Conservation (phyloP, 2,329 filamentous ascomycete species). For the Phoma sp. region DNA sequence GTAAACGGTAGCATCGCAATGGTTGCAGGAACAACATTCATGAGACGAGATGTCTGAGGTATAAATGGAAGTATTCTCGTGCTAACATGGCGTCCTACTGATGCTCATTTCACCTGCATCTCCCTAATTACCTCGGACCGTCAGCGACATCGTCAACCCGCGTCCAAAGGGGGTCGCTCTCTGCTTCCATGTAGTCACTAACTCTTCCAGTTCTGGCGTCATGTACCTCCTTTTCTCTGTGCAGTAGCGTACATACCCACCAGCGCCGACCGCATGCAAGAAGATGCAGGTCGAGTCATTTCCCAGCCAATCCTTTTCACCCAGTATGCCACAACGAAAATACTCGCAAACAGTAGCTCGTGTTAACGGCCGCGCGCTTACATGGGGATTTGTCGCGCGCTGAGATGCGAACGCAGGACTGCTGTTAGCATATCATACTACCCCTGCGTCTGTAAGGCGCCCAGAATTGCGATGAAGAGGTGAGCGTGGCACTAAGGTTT, state of each 20-base stretch:
- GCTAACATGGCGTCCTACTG: background rate
- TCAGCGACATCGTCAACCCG: slow-evolving; percentile 6
- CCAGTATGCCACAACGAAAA: slow-evolving; percentile 4
- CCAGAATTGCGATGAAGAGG: slow-evolving; percentile 10
- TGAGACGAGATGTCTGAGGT: background rate
- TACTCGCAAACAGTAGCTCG: slow-evolving; percentile 3
- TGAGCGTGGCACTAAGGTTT: slow-evolving; percentile 28
- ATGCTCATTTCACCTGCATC: background rate
- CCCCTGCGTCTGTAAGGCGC: slow-evolving; percentile 30
- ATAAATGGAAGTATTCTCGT: background rate
- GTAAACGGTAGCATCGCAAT: slow-evolving; percentile 10
- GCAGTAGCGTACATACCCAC: slow-evolving; percentile 21
- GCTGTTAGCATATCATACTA: slow-evolving; percentile 13
- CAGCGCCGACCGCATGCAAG: slow-evolving; percentile 22
- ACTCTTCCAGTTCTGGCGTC: slow-evolving; percentile 20
- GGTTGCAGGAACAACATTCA: background rate
- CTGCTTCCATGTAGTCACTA: slow-evolving; percentile 29
- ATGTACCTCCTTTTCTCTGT: slow-evolving; percentile 35
- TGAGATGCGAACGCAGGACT: slow-evolving; percentile 24
- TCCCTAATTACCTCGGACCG: slow-evolving; percentile 1
- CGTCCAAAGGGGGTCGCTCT: slow-evolving; percentile 26
- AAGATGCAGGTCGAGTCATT: slow-evolving; percentile 30
- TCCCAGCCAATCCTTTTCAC: slow-evolving; percentile 14
- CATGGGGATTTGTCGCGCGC: slow-evolving; percentile 20
- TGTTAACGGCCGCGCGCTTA: slow-evolving; percentile 12